A percentile compares a stretch with the other conserved stretches of the same genome.
Evolutionary conservation across 176 grass and related monocot genomes (phyloP).

Genomic region (Triticum turgidum): DNA sequence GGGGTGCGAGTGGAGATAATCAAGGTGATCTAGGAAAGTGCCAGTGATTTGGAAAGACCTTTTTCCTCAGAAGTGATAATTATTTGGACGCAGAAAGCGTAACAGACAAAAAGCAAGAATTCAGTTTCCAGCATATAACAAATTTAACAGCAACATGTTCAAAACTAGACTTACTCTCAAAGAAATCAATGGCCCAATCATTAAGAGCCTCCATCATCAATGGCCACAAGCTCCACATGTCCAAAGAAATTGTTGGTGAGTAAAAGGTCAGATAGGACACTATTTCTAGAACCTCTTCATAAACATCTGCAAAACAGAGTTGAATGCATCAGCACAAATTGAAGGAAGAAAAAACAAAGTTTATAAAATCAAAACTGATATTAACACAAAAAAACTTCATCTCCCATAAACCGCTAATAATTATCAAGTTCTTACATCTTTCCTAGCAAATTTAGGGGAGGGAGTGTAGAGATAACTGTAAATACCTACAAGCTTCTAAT

Average conservation of each 20-base stretch:
- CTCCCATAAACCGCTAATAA: background rate
- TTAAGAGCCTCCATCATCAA: slow-evolving; percentile 87
- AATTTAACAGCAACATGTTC: background rate
- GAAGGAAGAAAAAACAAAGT: background rate
- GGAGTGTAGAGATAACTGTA: background rate
- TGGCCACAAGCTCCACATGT: slow-evolving; percentile 97
- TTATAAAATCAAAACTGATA: slow-evolving; percentile 8
- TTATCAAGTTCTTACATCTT: background rate
- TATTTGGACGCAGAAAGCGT: background rate
- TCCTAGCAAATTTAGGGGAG: background rate
- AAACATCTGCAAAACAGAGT: slow-evolving; percentile 73
- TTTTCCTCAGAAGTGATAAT: background rate
- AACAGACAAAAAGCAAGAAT: background rate
- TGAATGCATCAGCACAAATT: background rate
- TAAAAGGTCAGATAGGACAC: slow-evolving; percentile 95
- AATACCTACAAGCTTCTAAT: background rate
- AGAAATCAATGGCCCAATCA: slow-evolving; percentile 96
- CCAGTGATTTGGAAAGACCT: background rate
- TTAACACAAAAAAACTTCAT: slow-evolving; percentile 2
- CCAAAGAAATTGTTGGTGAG: slow-evolving; percentile 81
- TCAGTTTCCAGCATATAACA: background rate
- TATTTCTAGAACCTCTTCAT: slow-evolving; percentile 96
- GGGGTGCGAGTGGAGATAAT: background rate
- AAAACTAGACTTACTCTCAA: slow-evolving; percentile 81
- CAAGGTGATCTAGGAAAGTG: background rate